Evolutionary conservation across 2,329 filamentous ascomycete species (phyloP), one percentile per base, ranked within the genome.

Genomic region (Volutella citrinella): DNA sequence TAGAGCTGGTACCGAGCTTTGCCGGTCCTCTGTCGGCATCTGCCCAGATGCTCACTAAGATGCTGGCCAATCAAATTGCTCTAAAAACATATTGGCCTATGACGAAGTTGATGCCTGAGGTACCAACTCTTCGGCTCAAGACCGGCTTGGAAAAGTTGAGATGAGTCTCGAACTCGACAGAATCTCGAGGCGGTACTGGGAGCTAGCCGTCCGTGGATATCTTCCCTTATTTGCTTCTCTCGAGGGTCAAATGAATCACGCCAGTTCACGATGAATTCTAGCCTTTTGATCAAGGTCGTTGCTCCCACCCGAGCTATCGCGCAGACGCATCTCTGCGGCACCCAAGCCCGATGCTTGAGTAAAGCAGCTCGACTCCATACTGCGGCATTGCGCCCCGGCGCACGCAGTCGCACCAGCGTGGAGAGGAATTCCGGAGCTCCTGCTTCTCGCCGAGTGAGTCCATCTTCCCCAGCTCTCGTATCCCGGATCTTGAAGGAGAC

Each of bases 251-350:
- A 62, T 60, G 57, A 52, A 48, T 49, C 38, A 39, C 36, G 48
- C 39, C 41, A 34, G 32, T 32, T 52, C 52, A 62, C 45, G 26
- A 74, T 74, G 71, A 74, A 71, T 52, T 60, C 69, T 24, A 67
- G 57, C 51, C 51, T 71, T 45, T 48, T 73, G 40, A 61, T 62
- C 41, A 74, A 70, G 58, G 64, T 66, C 30, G 62, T 62, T 43
- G 59, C 63, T 46, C 70, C 70, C 21, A 60, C 62, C 52, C 68
- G 70, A 47, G 59, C 64, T 43, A 52, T 74, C 40, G 65, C 68
- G 36, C 66, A 67, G 38, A 58, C 59, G 43, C 63, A 66, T 38
- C 57, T 63, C 36, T 61, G 61, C 46, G 52, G 60, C 52, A 63
- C 53, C n/a, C 66, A 61, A 46, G 44, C 72, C 46, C 60, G 65